Evolutionary conservation across 768 basidiomycete genomes (phyloP).

Genomic region (Pulveroboletus sp.): DNA sequence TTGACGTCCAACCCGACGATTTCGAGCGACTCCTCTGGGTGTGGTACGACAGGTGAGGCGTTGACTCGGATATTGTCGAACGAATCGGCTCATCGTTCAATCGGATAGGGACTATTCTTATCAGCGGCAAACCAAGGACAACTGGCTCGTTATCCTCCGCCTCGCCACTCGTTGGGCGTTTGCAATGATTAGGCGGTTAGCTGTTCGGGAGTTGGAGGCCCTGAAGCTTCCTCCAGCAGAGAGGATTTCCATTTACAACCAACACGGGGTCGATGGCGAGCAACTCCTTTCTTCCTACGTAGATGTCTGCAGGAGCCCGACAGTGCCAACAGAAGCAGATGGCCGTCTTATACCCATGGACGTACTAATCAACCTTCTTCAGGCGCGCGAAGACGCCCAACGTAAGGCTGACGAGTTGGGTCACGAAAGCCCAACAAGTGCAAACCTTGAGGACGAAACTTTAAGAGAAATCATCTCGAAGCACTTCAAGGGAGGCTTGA

Average conservation of each 20-base stretch:
- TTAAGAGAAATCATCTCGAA: conserved; percentile 32
- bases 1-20: conserved; percentile 40
- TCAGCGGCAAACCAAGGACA: conserved; percentile 42
- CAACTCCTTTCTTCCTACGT: conserved; percentile 51
- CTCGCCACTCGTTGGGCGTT: conserved; percentile 58
- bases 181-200: conserved; percentile 43
- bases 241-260: conserved; percentile 54
- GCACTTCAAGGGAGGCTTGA: conserved; percentile 27
- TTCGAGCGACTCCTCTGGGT: conserved; percentile 53
- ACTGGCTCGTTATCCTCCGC: conserved; percentile 52
- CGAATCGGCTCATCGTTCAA: neutral
- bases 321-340: conserved; percentile 49
- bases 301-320: conserved; percentile 48
- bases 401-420: conserved; percentile 34
- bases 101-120: conserved; percentile 47
- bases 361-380: conserved; percentile 47
- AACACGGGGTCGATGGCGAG: conserved; percentile 44
- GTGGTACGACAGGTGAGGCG: conserved; percentile 49
- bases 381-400: conserved; percentile 46
- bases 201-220: conserved; percentile 52
- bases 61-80: neutral
- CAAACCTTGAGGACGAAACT: conserved; percentile 26
- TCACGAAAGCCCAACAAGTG: conserved; percentile 30
- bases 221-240: conserved; percentile 44
- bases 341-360: conserved; percentile 52